A percentile compares a stretch with the other conserved stretches of the same genome.
Evolutionary conservation across 2,329 filamentous ascomycete species (phyloP).

Genomic region (Beauveria asiatica): DNA sequence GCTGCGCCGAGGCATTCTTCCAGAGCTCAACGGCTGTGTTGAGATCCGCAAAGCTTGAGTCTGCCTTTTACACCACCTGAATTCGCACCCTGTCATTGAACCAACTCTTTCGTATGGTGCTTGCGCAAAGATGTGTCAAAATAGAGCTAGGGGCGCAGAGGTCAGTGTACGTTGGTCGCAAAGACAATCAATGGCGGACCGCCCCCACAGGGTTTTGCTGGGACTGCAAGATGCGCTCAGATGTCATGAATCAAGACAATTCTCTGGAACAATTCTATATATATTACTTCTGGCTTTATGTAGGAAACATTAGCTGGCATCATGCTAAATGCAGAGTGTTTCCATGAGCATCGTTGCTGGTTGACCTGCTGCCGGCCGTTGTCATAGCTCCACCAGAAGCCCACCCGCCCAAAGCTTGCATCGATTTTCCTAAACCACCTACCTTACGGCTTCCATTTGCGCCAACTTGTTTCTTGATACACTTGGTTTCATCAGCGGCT

Average conservation of each 20-base stretch:
- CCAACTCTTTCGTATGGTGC: background rate
- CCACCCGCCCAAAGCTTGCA: background rate
- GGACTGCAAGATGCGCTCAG: background rate
- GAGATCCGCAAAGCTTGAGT: background rate
- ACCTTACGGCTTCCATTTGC: background rate
- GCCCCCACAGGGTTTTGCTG: background rate
- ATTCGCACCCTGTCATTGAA: background rate
- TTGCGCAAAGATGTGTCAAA: background rate
- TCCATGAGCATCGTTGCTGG: background rate
- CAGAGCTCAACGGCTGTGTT: background rate
- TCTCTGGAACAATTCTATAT: too few relatives aligned
- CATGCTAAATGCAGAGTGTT: background rate
- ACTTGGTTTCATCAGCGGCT: background rate
- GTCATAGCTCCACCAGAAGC: background rate
- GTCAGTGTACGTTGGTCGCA: background rate
- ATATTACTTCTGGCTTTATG: background rate
- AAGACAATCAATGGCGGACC: background rate
- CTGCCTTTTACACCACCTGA: background rate
- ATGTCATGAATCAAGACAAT: background rate
- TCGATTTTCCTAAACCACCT: background rate
- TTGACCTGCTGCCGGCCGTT: background rate
- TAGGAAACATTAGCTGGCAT: background rate
- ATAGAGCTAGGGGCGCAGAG: background rate
- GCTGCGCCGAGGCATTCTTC: conserved; percentile 19
- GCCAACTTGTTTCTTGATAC: background rate